phyloP scores from a whole-genome alignment of 352 stramenopile species.

The Pythium aquatile region DNA sequence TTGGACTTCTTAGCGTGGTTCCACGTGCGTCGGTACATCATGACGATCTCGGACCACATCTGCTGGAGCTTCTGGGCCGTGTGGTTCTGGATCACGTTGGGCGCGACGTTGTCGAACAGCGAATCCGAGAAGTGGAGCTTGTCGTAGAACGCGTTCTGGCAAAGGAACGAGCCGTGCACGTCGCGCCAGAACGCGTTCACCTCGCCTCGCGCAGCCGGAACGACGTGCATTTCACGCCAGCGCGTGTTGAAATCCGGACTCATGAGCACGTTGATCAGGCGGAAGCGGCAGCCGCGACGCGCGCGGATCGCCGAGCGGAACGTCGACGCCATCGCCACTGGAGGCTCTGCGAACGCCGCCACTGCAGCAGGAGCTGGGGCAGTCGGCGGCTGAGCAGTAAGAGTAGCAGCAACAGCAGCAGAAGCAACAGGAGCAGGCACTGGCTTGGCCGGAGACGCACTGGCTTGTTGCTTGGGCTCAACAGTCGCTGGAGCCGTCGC shows the following conservation, averaged over 20 bases:
- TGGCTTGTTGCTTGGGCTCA: neutral
- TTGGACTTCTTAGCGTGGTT: conserved; percentile 21
- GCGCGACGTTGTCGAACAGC: conserved; percentile 54
- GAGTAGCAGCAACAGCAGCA: neutral
- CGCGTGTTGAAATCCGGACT: conserved; percentile 53
- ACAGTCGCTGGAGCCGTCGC: neutral
- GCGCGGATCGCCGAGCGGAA: conserved; percentile 24
- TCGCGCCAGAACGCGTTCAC: conserved; percentile 58
- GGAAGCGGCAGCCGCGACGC: conserved; percentile 62
- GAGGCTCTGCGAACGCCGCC: neutral
- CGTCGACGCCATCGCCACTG: neutral
- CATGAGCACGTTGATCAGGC: conserved; percentile 65
- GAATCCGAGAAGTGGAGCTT: conserved; percentile 60
- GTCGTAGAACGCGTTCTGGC: conserved; percentile 45
- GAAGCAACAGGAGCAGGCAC: neutral
- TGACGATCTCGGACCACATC: conserved; percentile 62
- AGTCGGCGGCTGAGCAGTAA: neutral
- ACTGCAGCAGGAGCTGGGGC: neutral
- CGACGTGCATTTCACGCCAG: conserved; percentile 47
- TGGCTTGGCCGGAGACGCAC: neutral
- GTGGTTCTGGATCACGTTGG: conserved; percentile 45
- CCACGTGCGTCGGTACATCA: conserved; percentile 50
- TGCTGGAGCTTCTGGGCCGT: conserved; percentile 48
- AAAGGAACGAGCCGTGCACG: conserved; percentile 55
- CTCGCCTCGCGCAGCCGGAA: conserved; percentile 9